Evolutionary conservation across 345 rosid species (phyloP), one percentile per base, ranked within the genome.

Genomic region (Orychophragmus violaceus): DNA sequence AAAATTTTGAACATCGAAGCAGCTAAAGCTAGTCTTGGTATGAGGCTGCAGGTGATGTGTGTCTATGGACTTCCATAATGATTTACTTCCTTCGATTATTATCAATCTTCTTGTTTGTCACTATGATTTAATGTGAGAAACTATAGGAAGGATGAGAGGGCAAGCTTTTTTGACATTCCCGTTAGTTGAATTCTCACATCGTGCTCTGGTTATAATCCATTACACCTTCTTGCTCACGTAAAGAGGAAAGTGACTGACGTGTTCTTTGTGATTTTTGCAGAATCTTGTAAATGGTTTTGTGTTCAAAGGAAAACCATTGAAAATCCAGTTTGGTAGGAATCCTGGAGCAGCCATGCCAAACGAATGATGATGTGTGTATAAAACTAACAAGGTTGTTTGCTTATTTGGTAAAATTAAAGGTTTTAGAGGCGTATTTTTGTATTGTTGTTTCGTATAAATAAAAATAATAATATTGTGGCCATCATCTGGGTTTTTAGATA

Each of bases 161-260:
- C 99, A 88, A 80, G 99, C 99, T 35, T 94, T 90, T 72, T 84
- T 94, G 73, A 90, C 97, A 35, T 94, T 94, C 77, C 96, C 95
- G 62, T 85, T 92, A 0, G 77, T 81, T 72, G 97, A 94, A 76
- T 82, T 90, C 69, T 95, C 96, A 21, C 97, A 84, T 57, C 80
- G 29, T 66, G 95, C 95, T 56, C 76, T 94, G 96, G 96, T 90
- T n/a, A 78, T 58, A 85, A 62, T 72, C 71, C 32, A 46, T 28
- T 10, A 41, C 55, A 65, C 52, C 62, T 55, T 42, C 50, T 25
- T 68, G 51, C 42, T 59, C 18, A 41, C 46, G 2, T 41, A 16
- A 44, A 28, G 36, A 45, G 36, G 33, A 13, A 29, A 41, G 28
- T 19, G 21, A 58, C 33, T 39, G 36, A 41, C 49, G 25, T n/a